Evolutionary conservation across 495 filamentous ascomycete genomes (phyloP), one percentile per base, ranked within the genome.

Genomic region (Daldinia bambusicola): DNA sequence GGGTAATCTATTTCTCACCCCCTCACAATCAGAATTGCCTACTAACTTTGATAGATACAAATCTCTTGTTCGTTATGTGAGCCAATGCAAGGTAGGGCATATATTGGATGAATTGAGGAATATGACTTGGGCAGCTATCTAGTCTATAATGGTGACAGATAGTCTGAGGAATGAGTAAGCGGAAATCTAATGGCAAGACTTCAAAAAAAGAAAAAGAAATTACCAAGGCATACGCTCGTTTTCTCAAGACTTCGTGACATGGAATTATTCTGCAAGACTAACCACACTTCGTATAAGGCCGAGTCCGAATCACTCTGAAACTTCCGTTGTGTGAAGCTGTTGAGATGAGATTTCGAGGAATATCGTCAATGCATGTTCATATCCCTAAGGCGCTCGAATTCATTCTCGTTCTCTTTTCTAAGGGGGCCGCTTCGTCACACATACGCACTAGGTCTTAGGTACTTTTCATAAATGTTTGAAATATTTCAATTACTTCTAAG

Each of bases 1-100:
- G 81, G 92, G 95, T 98, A 89, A 83, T 80, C 76, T 26, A 12
- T 26, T 37, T 6, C 26, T 26, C 9, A 26, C 6, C 16, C 57
- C 6, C 26, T 7, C 51, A 77, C 81, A 6, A 55, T 71, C n/a
- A 13, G 34, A 26, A 14, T 40, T 6, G 0, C 30, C 0, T 59
- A 43, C 76, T 76, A 65, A 77, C 50, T 9, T 64, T 20, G 65
- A 76, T 41, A 77, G 83, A 85, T 56, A 81, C 79, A 55, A 76
- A 80, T 51, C 37, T 85, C 10, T 74, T 84, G 31, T 85, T 85
- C 55, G 81, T 84, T 8, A 84, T 85, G 83, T 85, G 55, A 81
- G 9, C 43, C 20, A 2, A 2, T 48, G 2, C n/a, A 45, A 45
- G 26, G 9, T 45, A 16, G n/a, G 40, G n/a, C 18, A 20, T 45